Base-by-base conservation (phyloP, 495 filamentous ascomycete genomes). In the Talaromyces wortmannii region DNA sequence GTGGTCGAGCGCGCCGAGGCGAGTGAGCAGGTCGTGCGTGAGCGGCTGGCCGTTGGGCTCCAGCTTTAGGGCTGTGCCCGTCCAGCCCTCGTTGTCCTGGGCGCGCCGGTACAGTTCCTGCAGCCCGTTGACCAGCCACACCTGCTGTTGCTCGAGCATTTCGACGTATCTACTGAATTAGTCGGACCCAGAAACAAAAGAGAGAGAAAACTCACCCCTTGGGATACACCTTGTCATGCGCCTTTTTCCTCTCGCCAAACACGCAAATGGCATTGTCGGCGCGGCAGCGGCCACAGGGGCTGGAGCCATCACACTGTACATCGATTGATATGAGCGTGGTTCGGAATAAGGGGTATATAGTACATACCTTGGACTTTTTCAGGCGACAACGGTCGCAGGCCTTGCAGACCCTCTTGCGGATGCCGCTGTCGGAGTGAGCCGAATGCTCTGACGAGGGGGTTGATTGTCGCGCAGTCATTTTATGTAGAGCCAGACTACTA, bases 81-180 rank as follows among this genome's bases (percentile, higher is more conserved):
- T 65, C 84, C 84, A 87, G 40, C 70, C 67, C 58, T 80, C 70
- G 42, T 78, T 75, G 29, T 69, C 71, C 31, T 66, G 65, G 18
- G 76, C 59, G 31, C 78, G 79, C 50, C 71, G 71, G 61, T 86
- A 87, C 33, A 85, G 61, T 65, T 85, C 78, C 58, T 83, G 81
- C 1, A 86, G 70, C 30, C 76, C 83, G 44, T 82, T 66, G 48
- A 86, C 82, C 3, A 87, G 72, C 68, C 84, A 84, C 8, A 66
- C 61, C 67, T 86, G 83, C 70, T 87, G 83, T 58, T 85, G 81
- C 58, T 87, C 84, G n/a, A 87, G 78, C 79, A 86, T 84, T 60
- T 87, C 84, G 33, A 86, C 83, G 56, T 86, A 86, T 61, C 83
- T 86, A 48, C 4, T 2, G n/a, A 31, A 18, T 53, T 17, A 11